A percentile compares a stretch with the other conserved stretches of the same genome.
These are phyloP conservation scores for Knufia fluminis DNA, from an alignment of 2,329 filamentous ascomycete species.

Conservation along the genomic window DNA sequence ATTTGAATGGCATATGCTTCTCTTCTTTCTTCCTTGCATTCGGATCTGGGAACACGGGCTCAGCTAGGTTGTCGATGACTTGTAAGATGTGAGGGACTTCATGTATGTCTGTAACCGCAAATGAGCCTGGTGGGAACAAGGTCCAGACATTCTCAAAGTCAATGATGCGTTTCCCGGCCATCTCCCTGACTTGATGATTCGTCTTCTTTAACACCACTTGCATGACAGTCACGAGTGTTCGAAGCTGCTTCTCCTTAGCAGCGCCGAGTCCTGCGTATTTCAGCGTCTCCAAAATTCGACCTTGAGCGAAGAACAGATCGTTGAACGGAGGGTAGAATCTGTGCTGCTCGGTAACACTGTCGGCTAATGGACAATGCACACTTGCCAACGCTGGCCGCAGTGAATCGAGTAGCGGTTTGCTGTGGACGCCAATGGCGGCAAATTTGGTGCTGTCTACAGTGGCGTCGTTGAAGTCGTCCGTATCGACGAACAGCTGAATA, in stretches of 20 bases:
- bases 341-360: background rate
- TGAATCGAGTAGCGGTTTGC: conserved; percentile 5
- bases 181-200: conserved; percentile 4
- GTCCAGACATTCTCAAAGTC: conserved; percentile 9
- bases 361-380: conserved; percentile 5
- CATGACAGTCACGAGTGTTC: conserved; percentile 6
- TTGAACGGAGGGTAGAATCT: conserved; percentile 4
- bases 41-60: background rate
- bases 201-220: conserved; percentile 6
- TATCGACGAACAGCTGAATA: conserved; percentile 7
- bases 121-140: conserved; percentile 4
- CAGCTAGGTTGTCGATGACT: conserved; percentile 1
- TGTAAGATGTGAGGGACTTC: background rate
- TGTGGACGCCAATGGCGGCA: background rate
- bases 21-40: conserved; percentile 4
- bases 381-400: conserved; percentile 6
- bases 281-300: conserved; percentile 1
- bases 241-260: conserved; percentile 7
- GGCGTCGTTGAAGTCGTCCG: conserved; percentile 4
- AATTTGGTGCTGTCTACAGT: conserved; percentile 2
- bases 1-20: background rate
- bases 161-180: conserved; percentile 7
- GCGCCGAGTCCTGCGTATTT: conserved; percentile 4
- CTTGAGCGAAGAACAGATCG: conserved; percentile 6
- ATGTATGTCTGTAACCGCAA: conserved; percentile 1